Base-by-base conservation (phyloP, 192 early-diverging fungal species). In the Backusella circina region DNA sequence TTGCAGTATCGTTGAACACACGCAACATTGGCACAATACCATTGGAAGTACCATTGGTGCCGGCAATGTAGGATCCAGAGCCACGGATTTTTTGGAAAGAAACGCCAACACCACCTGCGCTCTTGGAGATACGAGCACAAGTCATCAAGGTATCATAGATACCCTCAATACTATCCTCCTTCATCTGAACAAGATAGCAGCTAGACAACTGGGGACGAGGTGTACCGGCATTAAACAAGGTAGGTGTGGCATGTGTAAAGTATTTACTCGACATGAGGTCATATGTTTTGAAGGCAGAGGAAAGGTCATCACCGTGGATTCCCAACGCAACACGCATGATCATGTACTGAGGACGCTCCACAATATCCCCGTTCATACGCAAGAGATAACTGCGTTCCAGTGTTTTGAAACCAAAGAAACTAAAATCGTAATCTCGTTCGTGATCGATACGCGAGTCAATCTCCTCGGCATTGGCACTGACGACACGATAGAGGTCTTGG, bases 341-440 rank as follows among this genome's bases (percentile, higher is more conserved):
- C 94, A 99, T 90, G 80, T 99, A 96, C 81, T 99, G 97, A 13
- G 97, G 97, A 16, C 97, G 88, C 83, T 99, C 97, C 5, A 93
- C 95, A 57, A 95, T 90, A 18, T 75, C 54, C 71, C 91, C 88
- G 78, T 93, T 91, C 83, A 97, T 91, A 57, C 91, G 88, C 68
- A 98, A 81, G 37, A 99, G 87, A 80, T 99, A 99, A 61, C 90
- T 92, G 61, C 95, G 91, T 85, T 99, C 97, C 3, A 99, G 87
- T 18, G 97, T 99, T 87, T 99, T 99, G 92, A 97, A 99, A 18
- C 96, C 97, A 90, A 99, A 99, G 88, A 92, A 99, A 84, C 96
- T 96, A 90, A 97, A 97, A 79, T 91, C 93, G 79, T 95, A 97
- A 80, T 99, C 97, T 71, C 96, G 92, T 73, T 95, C 91, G 83